Conservation (phyloP, 2,329 filamentous ascomycete species). For the Colletotrichum salicis region DNA sequence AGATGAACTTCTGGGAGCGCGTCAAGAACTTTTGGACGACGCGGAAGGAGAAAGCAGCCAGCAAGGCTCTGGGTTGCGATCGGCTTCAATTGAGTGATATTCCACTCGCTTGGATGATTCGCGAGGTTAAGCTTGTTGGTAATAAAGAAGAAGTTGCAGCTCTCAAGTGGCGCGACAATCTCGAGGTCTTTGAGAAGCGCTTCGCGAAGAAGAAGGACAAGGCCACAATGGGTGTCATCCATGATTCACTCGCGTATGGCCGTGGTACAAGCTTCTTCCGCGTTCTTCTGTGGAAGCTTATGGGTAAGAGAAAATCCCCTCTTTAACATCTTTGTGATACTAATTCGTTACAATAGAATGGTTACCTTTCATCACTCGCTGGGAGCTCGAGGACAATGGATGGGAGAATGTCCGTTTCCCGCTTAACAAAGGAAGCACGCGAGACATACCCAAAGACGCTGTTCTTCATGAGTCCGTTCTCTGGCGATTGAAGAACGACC, state of each 20-base stretch:
- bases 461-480: slow-evolving; percentile 51
- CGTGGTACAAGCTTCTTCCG: slow-evolving; percentile 50
- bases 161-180: slow-evolving; percentile 48
- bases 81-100: slow-evolving; percentile 60
- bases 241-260: slow-evolving; percentile 52
- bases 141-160: slow-evolving; percentile 42
- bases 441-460: slow-evolving; percentile 53
- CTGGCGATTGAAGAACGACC: slow-evolving; percentile 45
- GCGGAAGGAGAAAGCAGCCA: slow-evolving; percentile 45
- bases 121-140: slow-evolving; percentile 55
- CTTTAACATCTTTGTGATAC: too few species aligned
- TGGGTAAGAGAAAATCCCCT: slow-evolving; percentile 47
- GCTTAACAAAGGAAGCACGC: slow-evolving; percentile 48
- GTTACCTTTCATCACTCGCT: slow-evolving; percentile 52
- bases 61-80: slow-evolving; percentile 44
- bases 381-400: slow-evolving; percentile 48
- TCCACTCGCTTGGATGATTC: slow-evolving; percentile 64
- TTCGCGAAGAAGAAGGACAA: slow-evolving; percentile 39
- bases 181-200: slow-evolving; percentile 42
- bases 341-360: slow-evolving; percentile 43
- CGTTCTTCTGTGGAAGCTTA: slow-evolving; percentile 54
- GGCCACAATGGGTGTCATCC: slow-evolving; percentile 47
- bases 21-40: slow-evolving; percentile 50
- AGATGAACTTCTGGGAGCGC: slow-evolving; percentile 44
- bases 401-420: slow-evolving; percentile 51